Conservation (phyloP, 2,329 filamentous ascomycete species). For the Fusarium oxysporum region DNA sequence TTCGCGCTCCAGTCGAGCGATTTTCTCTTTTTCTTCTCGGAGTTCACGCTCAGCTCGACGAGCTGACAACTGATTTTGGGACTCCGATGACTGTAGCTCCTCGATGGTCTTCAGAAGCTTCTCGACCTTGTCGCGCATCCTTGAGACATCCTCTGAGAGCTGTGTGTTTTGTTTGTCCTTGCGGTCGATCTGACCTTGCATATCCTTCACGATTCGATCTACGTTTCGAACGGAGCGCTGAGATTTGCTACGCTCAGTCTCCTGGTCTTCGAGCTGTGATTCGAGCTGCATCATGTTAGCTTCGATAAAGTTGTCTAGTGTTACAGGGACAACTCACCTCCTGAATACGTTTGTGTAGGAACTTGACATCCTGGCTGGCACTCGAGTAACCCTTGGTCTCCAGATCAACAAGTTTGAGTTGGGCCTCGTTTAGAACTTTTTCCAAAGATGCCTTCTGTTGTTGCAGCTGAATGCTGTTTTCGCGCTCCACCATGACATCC, state of each 20-base stretch:
- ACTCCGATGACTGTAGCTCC: slow-evolving; percentile 90
- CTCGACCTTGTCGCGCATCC: slow-evolving; percentile 90
- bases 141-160: slow-evolving; percentile 83
- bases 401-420: slow-evolving; percentile 89
- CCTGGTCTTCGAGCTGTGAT: slow-evolving; percentile 84
- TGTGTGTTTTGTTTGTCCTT: slow-evolving; percentile 88
- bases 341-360: slow-evolving; percentile 92
- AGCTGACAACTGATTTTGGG: slow-evolving; percentile 80
- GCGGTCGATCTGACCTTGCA: slow-evolving; percentile 91
- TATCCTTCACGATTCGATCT: slow-evolving; percentile 92
- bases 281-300: slow-evolving; percentile 74
- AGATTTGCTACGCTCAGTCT: slow-evolving; percentile 81
- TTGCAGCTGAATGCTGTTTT: slow-evolving; percentile 82
- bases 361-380: slow-evolving; percentile 93
- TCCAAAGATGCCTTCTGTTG: slow-evolving; percentile 91
- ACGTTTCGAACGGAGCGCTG: slow-evolving; percentile 91
- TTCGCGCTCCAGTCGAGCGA: slow-evolving; percentile 85
- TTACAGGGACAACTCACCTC: slow-evolving; percentile 72
- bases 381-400: slow-evolving; percentile 98
- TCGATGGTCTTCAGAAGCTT: slow-evolving; percentile 92
- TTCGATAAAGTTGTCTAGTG: slow-evolving; percentile 11
- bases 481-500: slow-evolving; percentile 87
- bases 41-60: slow-evolving; percentile 91
- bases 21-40: slow-evolving; percentile 87
- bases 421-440: slow-evolving; percentile 89